A percentile compares a stretch with the other conserved stretches of the same genome.
Conservation (phyloP, 2,329 filamentous ascomycete genomes). For the Hymenoscyphus repandus region DNA sequence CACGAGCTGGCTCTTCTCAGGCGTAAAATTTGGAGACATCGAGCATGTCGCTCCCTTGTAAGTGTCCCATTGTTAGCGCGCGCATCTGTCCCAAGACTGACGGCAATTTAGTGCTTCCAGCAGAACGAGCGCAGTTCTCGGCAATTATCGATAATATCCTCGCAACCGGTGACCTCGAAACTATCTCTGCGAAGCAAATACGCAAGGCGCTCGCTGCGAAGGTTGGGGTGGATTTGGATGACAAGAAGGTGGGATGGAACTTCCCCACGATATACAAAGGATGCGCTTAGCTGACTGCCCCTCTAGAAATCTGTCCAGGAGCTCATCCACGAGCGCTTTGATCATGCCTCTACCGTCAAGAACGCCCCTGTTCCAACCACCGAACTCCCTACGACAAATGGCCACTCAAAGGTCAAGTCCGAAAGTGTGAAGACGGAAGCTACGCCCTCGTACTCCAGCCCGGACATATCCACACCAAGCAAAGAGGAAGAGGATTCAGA, state of each 20-base stretch:
- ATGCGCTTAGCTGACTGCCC: constrained; percentile 7
- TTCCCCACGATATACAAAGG: background rate
- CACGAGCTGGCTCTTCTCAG: no score
- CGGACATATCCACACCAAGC: constrained; percentile 1
- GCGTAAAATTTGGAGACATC: no score
- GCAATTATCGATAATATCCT: constrained; percentile 37
- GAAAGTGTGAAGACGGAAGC: constrained; percentile 16
- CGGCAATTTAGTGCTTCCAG: constrained; percentile 22
- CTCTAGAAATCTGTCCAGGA: constrained; percentile 44
- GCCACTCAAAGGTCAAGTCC: constrained; percentile 6
- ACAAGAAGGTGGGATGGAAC: constrained; percentile 32
- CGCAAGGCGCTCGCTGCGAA: constrained; percentile 30
- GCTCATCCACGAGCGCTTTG: constrained; percentile 52
- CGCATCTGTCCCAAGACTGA: background rate
- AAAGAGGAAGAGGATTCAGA: constrained; percentile 26
- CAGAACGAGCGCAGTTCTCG: constrained; percentile 30
- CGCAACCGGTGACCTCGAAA: constrained; percentile 31
- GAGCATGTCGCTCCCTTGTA: no score
- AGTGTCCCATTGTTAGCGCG: background rate
- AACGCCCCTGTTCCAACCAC: background rate
- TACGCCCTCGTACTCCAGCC: constrained; percentile 1
- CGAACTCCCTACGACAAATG: constrained; percentile 16
- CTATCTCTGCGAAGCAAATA: constrained; percentile 35
- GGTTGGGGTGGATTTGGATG: constrained; percentile 31
- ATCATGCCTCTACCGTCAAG: constrained; percentile 32